Conservation (phyloP, 805 yeast species). For the Kodamaea hsintzibuensis region DNA sequence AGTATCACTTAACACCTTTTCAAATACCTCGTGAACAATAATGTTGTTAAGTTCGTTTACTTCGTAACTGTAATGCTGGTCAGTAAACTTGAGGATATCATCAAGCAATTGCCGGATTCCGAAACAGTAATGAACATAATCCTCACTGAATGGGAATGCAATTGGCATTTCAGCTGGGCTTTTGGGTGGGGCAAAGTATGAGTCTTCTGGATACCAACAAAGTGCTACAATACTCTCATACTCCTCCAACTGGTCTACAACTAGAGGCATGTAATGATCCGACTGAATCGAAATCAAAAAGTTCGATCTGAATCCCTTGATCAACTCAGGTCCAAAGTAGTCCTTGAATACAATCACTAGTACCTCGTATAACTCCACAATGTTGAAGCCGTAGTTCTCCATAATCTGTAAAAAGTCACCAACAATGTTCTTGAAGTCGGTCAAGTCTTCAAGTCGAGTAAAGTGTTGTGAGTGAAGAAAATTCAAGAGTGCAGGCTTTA, state of each 20-base stretch:
- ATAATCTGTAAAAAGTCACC: constrained; percentile 75
- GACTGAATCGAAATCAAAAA: constrained; percentile 65
- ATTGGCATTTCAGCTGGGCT: constrained; percentile 58
- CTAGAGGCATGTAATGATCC: constrained; percentile 89
- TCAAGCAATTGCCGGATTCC: constrained; percentile 66
- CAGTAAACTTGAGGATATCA: constrained; percentile 63
- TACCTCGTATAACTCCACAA: constrained; percentile 60
- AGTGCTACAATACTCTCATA: constrained; percentile 63
- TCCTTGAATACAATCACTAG: constrained; percentile 57
- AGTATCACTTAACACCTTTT: constrained; percentile 57
- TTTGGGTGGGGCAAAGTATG: constrained; percentile 42
- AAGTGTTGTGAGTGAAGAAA: constrained; percentile 44
- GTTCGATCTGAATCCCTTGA: constrained; percentile 55
- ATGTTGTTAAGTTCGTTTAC: constrained; percentile 58
- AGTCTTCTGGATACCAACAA: constrained; percentile 67
- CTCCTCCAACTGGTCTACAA: constrained; percentile 56
- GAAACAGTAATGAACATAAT: constrained; percentile 84
- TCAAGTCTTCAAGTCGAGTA: constrained; percentile 38
- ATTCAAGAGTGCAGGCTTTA: constrained; percentile 57
- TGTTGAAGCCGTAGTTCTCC: constrained; percentile 67
- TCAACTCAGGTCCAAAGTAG: constrained; percentile 57
- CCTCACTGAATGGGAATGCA: constrained; percentile 76
- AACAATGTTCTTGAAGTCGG: constrained; percentile 58
- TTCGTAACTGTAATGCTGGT: constrained; percentile 63
- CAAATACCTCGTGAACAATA: constrained; percentile 61